Evolutionary conservation across 192 early-diverging fungal species (phyloP).

Genomic region (Coemansia sp.): DNA sequence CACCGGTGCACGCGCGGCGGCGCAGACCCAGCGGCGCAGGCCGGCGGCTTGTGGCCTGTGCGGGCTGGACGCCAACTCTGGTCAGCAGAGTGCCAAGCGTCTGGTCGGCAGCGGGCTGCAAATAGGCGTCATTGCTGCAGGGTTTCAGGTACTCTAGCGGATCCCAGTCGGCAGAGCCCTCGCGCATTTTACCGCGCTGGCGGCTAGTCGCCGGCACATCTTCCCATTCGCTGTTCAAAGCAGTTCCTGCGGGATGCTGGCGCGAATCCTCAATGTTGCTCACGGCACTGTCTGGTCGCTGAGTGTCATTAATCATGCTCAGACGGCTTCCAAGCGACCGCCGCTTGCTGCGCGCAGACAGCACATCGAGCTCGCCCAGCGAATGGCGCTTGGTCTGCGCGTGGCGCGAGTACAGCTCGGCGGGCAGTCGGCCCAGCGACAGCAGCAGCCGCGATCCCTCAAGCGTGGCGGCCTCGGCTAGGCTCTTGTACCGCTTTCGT

Average conservation of each 20-base stretch:
- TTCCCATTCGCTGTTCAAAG: slow-evolving; percentile 2
- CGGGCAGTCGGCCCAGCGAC: slow-evolving; percentile 22
- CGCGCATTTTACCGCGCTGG: no score
- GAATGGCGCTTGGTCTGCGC: slow-evolving; percentile 13
- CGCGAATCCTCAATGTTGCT: no score
- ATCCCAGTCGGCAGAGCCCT: no score
- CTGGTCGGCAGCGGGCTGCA: neutral
- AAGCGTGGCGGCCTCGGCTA: slow-evolving; percentile 37
- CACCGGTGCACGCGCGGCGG: neutral
- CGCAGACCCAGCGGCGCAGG: slow-evolving; percentile 6
- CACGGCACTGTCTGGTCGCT: no score
- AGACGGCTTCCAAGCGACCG: slow-evolving; percentile 13
- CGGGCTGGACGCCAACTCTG: neutral
- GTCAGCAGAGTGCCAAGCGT: slow-evolving; percentile 30
- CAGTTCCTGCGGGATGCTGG: neutral
- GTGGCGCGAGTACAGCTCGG: slow-evolving; percentile 18
- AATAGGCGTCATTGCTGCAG: neutral
- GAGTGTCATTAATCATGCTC: neutral
- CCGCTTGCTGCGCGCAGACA: neutral
- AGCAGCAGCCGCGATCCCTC: slow-evolving; percentile 42
- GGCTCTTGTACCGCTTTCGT: slow-evolving; percentile 36
- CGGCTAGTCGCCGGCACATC: no score
- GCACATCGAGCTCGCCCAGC: neutral
- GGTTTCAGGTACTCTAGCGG: slow-evolving; percentile 30
- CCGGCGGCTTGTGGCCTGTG: neutral